Evolutionary conservation across 805 yeast species (phyloP), one percentile per base, ranked within the genome.

Genomic region (Candida bentonensis): DNA sequence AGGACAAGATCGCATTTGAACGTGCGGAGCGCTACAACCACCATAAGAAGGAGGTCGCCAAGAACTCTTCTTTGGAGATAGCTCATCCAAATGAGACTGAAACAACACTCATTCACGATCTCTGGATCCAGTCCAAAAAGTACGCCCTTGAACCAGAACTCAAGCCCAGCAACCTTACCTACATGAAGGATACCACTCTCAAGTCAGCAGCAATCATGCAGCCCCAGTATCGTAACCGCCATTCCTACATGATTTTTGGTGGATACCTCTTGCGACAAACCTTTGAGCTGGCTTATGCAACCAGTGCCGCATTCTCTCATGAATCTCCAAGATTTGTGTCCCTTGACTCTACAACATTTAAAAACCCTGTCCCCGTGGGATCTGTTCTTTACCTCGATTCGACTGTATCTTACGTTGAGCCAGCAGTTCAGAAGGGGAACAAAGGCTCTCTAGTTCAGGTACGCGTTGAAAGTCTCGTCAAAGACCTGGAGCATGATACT

Each of bases 301-400:
- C 89, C 15, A 86, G 95, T 4, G 95, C 95, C 3, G 83, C 94
- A 1, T 86, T 88, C 56, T 69, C 95, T 2, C 78, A 78, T 51
- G 78, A 89, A 15, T 77, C 81, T 48, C 96, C 97, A 39, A 71
- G 96, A 58, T 88, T 88, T 53, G 83, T 86, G 9, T 82, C 95
- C 2, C 70, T 88, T 52, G 96, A 88, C 60, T 81, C 92, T 21
- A 86, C 95, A 39, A 82, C 94, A 21, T 88, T 88, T 70, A 79
- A 82, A 56, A 82, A 88, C 17, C 97, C 97, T 2, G 97, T 88
- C 4, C 96, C 96, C 1, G 96, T 88, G 15, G 96, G 97, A 1
- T 78, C 88, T 1, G 95, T 89, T 5, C 66, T 88, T 47, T 82
- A 79, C 50, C 76, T 86, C 78, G 73, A 76, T 44, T 92, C 96